Base-by-base conservation (phyloP, 106 monocot species). In the Cymbidium sinense region DNA sequence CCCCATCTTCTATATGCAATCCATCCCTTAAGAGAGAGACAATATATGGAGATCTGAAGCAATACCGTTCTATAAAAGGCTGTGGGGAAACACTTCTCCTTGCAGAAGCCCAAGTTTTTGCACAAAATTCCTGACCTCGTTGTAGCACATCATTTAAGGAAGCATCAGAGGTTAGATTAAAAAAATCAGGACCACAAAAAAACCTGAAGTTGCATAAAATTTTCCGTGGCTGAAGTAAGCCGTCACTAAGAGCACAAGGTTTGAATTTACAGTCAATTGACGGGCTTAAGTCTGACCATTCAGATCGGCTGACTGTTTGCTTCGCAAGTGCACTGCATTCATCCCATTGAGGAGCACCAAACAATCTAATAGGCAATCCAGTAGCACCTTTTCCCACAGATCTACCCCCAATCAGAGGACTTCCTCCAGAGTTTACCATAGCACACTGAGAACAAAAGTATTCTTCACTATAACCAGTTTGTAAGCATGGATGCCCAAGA, bases 51-150 rank as follows among this genome's bases (percentile, higher is more conserved):
- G 94, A 94, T 70, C 98, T 91, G 62, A 98, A 98, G 82, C 98
- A 94, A 78, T 98, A 98, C 44, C 90, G 98, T 80, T 98, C 92
- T 78, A 98, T 94, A 79, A 90, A 98, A 58, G 98, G 98, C 69
- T 98, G 98, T 30, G 98, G 88, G 44, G 70, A 73, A 80, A 98
- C 98, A 87, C 98, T 98, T 43, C 78, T 85, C 81, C 83, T 94
- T 33, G 98, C 94, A 83, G 83, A 79, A 82, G 90, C 84, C 98
- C 98, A 98, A 51, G 81, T 64, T 81, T 87, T 88, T 50, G 74
- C 84, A 83, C 98, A 98, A 74, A 94, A 98, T 75, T 87, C 78
- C 78, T 83, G 78, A 70, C 94, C 98, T 86, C 79, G 79, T 15
- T 83, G 79, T 58, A 98, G 64, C 25, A 98, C 77, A 43, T 98